Evolutionary conservation across 2,329 filamentous ascomycete genomes (phyloP).

Genomic region (Venturia nashicola): DNA sequence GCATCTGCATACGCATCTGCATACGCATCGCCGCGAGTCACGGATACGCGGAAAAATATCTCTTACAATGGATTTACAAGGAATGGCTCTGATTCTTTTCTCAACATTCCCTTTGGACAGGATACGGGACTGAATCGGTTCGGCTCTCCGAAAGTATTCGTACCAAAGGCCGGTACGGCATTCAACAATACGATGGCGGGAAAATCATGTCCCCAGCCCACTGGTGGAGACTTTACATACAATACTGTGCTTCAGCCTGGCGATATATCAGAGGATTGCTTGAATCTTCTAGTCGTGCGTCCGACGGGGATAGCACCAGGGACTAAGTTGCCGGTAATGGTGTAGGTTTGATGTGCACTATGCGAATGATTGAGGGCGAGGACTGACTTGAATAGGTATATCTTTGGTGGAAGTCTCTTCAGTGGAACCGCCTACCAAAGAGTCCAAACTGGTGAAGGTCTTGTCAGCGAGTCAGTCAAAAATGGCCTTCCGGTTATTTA

Average conservation of each 20-base stretch:
- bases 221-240: background rate
- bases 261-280: slow-evolving; percentile 39
- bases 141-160: background rate
- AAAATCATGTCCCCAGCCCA: background rate
- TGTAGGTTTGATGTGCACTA: slow-evolving; percentile 12
- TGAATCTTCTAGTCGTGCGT: slow-evolving; percentile 51
- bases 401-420: slow-evolving; percentile 32
- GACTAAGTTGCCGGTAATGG: slow-evolving; percentile 19
- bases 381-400: slow-evolving; percentile 37
- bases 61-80: background rate
- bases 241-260: background rate
- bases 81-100: background rate
- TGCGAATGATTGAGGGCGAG: background rate
- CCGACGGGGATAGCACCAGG: slow-evolving; percentile 19
- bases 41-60: background rate
- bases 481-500: slow-evolving; percentile 33
- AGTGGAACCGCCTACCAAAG: slow-evolving; percentile 27
- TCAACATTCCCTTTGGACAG: slow-evolving; percentile 1
- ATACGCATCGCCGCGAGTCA: background rate
- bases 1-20: background rate
- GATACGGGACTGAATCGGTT: background rate
- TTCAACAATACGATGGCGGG: background rate
- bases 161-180: background rate
- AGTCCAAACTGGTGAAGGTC: slow-evolving; percentile 20
- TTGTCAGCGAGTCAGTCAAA: slow-evolving; percentile 18